These are phyloP conservation scores for Sarocladium brachiariae DNA, from an alignment of 2,329 filamentous ascomycete species.

Conservation along the genomic window DNA sequence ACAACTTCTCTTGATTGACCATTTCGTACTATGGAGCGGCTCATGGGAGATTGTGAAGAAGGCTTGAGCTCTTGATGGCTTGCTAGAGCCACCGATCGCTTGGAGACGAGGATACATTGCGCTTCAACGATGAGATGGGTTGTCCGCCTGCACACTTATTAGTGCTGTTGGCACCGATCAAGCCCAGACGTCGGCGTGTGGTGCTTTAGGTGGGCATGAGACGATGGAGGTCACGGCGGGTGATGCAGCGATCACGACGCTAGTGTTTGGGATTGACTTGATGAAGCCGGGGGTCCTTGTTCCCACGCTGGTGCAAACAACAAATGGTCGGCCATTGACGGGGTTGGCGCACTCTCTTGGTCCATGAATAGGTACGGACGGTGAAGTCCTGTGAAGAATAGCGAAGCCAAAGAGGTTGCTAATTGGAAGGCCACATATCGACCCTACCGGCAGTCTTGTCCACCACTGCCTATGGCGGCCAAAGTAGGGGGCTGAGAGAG, in stretches of 20 bases:
- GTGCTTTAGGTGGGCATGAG: too few relatives aligned
- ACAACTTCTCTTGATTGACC: too few relatives aligned
- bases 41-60: too few relatives aligned
- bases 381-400: background rate
- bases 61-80: too few relatives aligned
- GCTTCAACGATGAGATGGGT: too few relatives aligned
- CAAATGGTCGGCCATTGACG: constrained; percentile 2
- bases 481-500: background rate
- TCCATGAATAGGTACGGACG: background rate
- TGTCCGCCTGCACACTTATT: too few relatives aligned
- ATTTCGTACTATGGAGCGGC: too few relatives aligned
- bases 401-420: background rate
- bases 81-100: too few relatives aligned
- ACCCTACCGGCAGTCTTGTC: background rate
- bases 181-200: too few relatives aligned
- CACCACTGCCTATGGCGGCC: background rate
- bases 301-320: background rate
- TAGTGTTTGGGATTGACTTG: constrained; percentile 27
- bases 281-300: constrained; percentile 3
- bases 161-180: too few relatives aligned
- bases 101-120: too few relatives aligned
- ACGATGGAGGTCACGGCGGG: constrained; percentile 79
- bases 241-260: constrained; percentile 48
- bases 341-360: background rate
- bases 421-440: constrained; percentile 3